Conservation (phyloP, 2,329 filamentous ascomycete species). For the Kalaharituber pfeilii region DNA sequence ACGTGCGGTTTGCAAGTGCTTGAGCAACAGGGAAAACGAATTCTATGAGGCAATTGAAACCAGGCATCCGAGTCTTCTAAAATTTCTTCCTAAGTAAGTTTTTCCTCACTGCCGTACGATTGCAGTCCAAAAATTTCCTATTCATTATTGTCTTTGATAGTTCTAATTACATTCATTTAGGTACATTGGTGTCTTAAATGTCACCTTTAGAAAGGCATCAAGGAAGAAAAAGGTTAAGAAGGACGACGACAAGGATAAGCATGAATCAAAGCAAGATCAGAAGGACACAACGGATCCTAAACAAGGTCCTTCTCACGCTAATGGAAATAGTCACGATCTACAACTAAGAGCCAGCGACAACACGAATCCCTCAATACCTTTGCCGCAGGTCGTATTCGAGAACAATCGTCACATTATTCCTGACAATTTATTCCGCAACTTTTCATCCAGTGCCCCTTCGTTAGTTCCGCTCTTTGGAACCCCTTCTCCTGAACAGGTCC, state of each 20-base stretch:
- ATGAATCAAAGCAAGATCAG: not conserved
- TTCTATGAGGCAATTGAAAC: constrained; percentile 95
- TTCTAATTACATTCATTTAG: constrained; percentile 50
- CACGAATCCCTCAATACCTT: constrained; percentile 20
- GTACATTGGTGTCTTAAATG: constrained; percentile 87
- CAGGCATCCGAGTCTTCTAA: constrained; percentile 72
- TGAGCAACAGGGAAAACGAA: constrained; percentile 95
- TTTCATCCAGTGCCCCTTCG: constrained; percentile 29
- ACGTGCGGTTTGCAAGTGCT: constrained; percentile 88
- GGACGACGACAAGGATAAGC: not conserved
- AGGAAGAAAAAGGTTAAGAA: constrained; percentile 30
- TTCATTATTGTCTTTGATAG: constrained; percentile 66
- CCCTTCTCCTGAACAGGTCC: not conserved
- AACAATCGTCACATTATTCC: constrained; percentile 55
- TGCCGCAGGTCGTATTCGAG: constrained; percentile 50
- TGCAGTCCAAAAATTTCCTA: constrained; percentile 19
- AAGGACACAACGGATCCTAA: not conserved
- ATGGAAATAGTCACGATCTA: constrained; percentile 11
- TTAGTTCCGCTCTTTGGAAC: constrained; percentile 1
- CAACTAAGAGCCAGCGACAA: constrained; percentile 19
- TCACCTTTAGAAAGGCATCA: constrained; percentile 48
- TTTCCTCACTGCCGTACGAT: constrained; percentile 15
- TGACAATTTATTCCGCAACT: constrained; percentile 39
- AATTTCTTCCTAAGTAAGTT: constrained; percentile 68
- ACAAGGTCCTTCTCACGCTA: constrained; percentile 18